These are phyloP conservation scores for Pisolithus marmoratus DNA, from an alignment of 768 basidiomycete species.

Conservation along the genomic window DNA sequence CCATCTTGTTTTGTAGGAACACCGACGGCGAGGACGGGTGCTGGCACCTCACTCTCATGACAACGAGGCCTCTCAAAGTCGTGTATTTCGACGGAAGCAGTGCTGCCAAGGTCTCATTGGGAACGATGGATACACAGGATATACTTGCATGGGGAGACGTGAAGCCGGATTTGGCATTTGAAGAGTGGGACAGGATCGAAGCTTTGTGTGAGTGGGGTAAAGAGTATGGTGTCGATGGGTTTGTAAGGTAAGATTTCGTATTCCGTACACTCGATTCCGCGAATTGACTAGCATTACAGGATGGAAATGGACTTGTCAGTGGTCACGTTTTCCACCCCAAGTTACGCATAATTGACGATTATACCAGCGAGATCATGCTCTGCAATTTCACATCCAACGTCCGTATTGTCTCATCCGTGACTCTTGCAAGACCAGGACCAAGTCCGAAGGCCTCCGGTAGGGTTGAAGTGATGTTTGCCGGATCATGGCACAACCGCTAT, in stretches of 20 bases:
- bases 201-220: background rate
- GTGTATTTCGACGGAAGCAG: slow-evolving; percentile 51
- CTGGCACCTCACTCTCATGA: slow-evolving; percentile 7
- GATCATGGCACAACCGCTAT: slow-evolving; percentile 36
- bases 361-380: too few relatives aligned
- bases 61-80: slow-evolving; percentile 33
- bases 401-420: too few relatives aligned
- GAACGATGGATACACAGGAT: background rate
- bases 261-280: background rate
- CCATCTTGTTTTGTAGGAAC: slow-evolving; percentile 25
- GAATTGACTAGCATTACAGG: background rate
- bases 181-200: background rate
- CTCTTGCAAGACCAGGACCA: too few relatives aligned
- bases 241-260: background rate
- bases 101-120: slow-evolving; percentile 19
- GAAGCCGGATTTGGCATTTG: background rate
- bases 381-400: too few relatives aligned
- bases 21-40: background rate
- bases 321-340: background rate
- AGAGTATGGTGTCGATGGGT: background rate
- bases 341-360: background rate
- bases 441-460: background rate
- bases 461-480: slow-evolving; percentile 26
- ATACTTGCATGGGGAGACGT: background rate
- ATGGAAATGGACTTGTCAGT: background rate